phyloP scores from a whole-genome alignment of 352 stramenopile species.

The Phytophthora podocarpi region DNA sequence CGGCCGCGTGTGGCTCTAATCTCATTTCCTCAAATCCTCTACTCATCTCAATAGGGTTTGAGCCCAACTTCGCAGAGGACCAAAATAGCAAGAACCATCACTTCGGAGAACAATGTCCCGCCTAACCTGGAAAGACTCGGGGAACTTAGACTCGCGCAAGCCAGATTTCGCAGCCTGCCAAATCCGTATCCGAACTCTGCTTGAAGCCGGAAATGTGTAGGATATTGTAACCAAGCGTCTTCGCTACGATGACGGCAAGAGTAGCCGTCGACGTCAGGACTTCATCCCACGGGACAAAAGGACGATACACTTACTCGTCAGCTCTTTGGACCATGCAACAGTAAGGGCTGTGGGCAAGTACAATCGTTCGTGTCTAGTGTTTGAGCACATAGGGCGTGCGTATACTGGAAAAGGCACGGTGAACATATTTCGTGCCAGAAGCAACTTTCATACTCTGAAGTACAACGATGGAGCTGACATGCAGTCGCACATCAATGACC shows the following conservation, averaged over 20 bases:
- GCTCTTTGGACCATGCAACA: slow-evolving; percentile 13
- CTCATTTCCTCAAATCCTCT: slow-evolving; percentile 9
- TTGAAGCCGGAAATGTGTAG: slow-evolving; percentile 6
- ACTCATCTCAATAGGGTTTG: too few species aligned
- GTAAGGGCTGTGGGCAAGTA: slow-evolving; percentile 19
- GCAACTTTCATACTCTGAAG: slow-evolving; percentile 1
- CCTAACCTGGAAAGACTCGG: slow-evolving; percentile 11
- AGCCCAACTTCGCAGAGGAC: too few species aligned
- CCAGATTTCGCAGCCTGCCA: slow-evolving; percentile 2
- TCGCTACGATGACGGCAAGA: not conserved
- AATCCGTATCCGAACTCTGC: not conserved
- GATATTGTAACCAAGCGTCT: not conserved
- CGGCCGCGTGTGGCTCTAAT: not conserved
- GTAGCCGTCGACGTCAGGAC: not conserved
- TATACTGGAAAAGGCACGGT: slow-evolving; percentile 10
- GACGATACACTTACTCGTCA: slow-evolving; percentile 14
- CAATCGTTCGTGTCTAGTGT: slow-evolving; percentile 5
- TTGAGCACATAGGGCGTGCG: slow-evolving; percentile 8
- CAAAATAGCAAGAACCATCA: too few species aligned
- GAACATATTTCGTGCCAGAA: not conserved
- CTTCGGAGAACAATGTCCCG: too few species aligned
- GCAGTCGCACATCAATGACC: slow-evolving; percentile 6
- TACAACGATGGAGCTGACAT: slow-evolving; percentile 17
- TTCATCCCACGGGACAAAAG: slow-evolving; percentile 5
- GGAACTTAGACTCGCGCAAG: slow-evolving; percentile 12